Evolutionary conservation across 805 yeast genomes (phyloP), one percentile per base, ranked within the genome.

Genomic region (Kodamaea neixiangensis): DNA sequence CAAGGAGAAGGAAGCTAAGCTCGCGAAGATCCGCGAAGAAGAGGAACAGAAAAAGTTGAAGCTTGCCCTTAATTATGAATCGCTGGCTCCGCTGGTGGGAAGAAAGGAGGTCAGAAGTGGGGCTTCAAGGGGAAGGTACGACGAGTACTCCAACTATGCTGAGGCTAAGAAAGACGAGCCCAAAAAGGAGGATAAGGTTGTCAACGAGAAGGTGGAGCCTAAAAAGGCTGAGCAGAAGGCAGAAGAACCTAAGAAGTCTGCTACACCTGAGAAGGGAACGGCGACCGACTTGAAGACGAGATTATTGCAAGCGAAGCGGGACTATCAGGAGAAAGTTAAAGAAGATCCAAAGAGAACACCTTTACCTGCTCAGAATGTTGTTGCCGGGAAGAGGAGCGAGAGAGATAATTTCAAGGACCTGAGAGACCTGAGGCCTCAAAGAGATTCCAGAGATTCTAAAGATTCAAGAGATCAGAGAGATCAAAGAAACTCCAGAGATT

Each of bases 71-170:
- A 52, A 51, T 14, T 55, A 54, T 17, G 57, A 52, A 34, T 42
- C 53, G 17, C 44, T n/a, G 38, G 37, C 15, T 19, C 41, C 44
- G 9, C 48, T 47, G 18, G 44, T 48, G 1, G 53, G 48, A 11
- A 53, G 57, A 37, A 50, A 48, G 33, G 50, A 54, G 19, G 34
- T 35, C 4, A 52, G 57, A 11, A 49, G 52, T 20, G 38, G 50
- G n/a, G 47, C 57, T 10, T 37, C 58, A 2, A 60, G 61, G 22
- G 67, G 67, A 17, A 57, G 72, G 9, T 69, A 68, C 50, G 75
- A 71, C 45, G 58, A 58, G 47, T 72, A 72, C 46, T 58, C 73
- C 9, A 63, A 56, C 13, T 56, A 57, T 50, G 19, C 41, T 2
- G 19, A 37, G 21, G 15, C 19, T 7, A 37, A 19, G 21, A 17